These are phyloP conservation scores for Somion occarium DNA, from an alignment of 1,284 basidiomycete species.

Conservation along the genomic window DNA sequence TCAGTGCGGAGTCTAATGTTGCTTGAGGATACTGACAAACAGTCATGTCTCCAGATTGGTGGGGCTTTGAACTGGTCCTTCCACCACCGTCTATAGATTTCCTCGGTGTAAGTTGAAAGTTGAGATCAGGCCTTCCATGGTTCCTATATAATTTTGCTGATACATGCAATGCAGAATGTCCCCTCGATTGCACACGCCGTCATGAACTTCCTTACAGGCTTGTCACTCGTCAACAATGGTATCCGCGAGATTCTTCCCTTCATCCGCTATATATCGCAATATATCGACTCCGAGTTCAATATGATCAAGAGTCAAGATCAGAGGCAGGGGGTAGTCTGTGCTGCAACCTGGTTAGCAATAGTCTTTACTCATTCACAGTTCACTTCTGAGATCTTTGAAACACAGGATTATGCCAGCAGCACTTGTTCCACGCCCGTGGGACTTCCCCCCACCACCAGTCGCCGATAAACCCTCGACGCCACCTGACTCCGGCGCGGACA, in stretches of 20 bases:
- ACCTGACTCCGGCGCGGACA: neutral
- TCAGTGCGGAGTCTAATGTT: constrained; percentile 29
- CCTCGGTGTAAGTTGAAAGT: constrained; percentile 41
- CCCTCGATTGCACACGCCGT: constrained; percentile 58
- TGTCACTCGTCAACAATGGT: constrained; percentile 63
- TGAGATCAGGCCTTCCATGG: neutral
- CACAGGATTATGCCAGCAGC: constrained; percentile 77
- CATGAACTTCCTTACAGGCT: constrained; percentile 67
- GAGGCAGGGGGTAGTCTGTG: constrained; percentile 76
- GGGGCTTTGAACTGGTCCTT: constrained; percentile 72
- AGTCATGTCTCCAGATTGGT: constrained; percentile 57
- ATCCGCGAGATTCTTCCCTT: constrained; percentile 76
- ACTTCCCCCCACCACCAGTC: constrained; percentile 37
- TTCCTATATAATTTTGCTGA: neutral
- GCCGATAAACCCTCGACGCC: constrained; percentile 3
- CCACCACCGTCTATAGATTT: constrained; percentile 62
- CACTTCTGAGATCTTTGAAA: too few species aligned
- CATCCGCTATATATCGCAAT: constrained; percentile 72
- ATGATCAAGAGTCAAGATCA: constrained; percentile 57
- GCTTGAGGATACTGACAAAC: neutral
- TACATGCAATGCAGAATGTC: constrained; percentile 37
- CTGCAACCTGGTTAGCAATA: constrained; percentile 66
- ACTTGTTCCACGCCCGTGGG: constrained; percentile 72
- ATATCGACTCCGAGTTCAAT: constrained; percentile 67
- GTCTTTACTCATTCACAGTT: neutral